phyloP scores from a whole-genome alignment of 208 protist genomes.

The Trypanosoma theileri region DNA sequence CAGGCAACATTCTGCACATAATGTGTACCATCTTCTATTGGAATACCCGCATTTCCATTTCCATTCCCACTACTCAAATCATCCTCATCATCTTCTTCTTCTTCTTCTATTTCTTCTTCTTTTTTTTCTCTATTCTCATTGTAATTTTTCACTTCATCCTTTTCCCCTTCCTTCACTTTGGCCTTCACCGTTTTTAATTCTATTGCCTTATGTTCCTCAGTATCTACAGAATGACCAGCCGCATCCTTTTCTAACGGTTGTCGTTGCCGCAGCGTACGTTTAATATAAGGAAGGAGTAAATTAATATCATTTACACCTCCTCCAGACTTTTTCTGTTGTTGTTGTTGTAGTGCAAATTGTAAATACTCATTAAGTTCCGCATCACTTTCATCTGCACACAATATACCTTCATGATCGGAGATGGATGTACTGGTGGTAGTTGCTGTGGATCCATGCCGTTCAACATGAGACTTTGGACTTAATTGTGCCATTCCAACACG shows the following conservation, averaged over 20 bases:
- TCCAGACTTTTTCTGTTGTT: not conserved
- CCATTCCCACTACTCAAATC: not conserved
- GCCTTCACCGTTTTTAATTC: too few relatives aligned
- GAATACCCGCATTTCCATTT: conserved; percentile 5
- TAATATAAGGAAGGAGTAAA: not conserved
- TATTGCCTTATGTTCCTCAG: too few relatives aligned
- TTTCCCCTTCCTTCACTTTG: too few relatives aligned
- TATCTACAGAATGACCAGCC: too few relatives aligned
- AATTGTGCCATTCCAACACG: not conserved
- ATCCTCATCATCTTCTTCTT: not conserved
- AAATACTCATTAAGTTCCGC: conserved; percentile 13
- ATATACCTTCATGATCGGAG: not conserved
- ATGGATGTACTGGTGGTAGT: too few relatives aligned
- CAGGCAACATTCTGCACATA: conserved; percentile 68
- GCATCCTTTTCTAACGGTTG: not conserved
- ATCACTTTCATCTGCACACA: not conserved
- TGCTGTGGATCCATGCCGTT: too few relatives aligned
- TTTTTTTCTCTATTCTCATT: too few relatives aligned
- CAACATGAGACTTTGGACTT: not conserved
- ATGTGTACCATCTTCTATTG: conserved; percentile 51
- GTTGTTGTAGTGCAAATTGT: conserved; percentile 9
- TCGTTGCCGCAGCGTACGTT: too few relatives aligned
- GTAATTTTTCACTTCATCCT: too few relatives aligned
- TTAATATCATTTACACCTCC: not conserved
- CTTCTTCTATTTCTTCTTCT: too few relatives aligned